Evolutionary conservation across 2,329 filamentous ascomycete species (phyloP).

Genomic region (Colletotrichum sp.): DNA sequence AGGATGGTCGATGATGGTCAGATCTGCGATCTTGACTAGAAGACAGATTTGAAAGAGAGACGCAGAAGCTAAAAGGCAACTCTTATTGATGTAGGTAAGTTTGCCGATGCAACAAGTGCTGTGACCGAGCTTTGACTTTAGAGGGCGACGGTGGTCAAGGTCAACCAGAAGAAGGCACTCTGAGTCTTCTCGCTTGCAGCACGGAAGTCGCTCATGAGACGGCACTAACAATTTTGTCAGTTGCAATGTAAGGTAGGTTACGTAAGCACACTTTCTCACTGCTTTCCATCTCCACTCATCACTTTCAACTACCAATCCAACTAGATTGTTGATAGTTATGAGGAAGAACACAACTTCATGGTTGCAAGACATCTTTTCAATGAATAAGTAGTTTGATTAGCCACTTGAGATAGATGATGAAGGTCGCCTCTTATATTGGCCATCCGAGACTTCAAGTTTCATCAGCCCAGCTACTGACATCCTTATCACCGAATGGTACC

Average conservation of each 20-base stretch:
- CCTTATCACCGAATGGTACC: neutral
- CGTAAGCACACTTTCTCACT: neutral
- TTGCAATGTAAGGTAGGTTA: neutral
- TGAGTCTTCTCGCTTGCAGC: neutral
- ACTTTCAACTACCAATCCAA: neutral
- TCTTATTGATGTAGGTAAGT: neutral
- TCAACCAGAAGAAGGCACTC: neutral
- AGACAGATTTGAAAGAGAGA: neutral
- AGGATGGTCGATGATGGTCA: neutral
- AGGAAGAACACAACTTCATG: neutral
- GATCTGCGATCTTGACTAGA: neutral
- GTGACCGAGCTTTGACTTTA: neutral
- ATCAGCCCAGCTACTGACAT: neutral
- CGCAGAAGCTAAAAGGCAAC: neutral
- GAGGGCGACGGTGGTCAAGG: neutral
- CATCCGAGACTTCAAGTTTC: neutral
- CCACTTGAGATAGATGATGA: neutral
- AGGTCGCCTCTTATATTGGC: rapidly evolving
- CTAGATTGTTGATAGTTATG: neutral
- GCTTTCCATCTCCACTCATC: neutral
- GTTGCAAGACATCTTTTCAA: neutral
- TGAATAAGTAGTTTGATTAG: neutral
- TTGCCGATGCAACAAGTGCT: neutral
- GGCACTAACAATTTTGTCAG: neutral
- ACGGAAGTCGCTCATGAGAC: neutral